Base-by-base conservation (phyloP, 257 asterid species). In the Asclepias syriaca region DNA sequence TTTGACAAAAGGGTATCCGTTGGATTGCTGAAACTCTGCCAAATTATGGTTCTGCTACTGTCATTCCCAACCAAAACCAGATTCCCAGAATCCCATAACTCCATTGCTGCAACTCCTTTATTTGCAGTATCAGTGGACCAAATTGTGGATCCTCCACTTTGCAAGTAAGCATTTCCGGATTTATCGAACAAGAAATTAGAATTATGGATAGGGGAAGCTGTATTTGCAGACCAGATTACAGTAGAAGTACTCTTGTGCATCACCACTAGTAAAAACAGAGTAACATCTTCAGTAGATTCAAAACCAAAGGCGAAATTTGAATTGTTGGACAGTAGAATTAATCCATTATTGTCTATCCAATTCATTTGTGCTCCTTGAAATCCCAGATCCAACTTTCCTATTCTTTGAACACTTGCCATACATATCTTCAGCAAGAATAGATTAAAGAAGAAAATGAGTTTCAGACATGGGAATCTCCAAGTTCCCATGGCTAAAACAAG, bases 11-110 rank as follows among this genome's bases (percentile, higher is more conserved):
- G 95, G 70, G 98, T 84, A 70, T 89, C 82, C 0, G 92, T 84
- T 18, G 99, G 99, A 82, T 89, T 80, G 79, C 86, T 77, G 71
- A 88, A 95, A 72, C 95, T 89, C 80, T 95, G 88, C 99, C 99
- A 95, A 70, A 88, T 29, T 63, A 66, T 10, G 39, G 39, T 34
- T 34, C 39, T 34, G 55, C 74, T 79, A 53, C 86, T 87, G 75
- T 85, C 92, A 12, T 71, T 77, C 18, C 87, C 91, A 56, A 86
- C 51, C 82, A 95, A 69, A 40, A 87, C 86, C 39, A 95, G 77
- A 81, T 95, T 94, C 19, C 99, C 99, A 11, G 89, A 83, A 46
- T 94, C 91, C 68, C 57, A 81, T 84, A 94, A 77, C 56, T 85
- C 84, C 83, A 94, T 78, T 50, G 90, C 73, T 15, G 92, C 86